These are phyloP conservation scores for Lichtheimia ramosa DNA, from an alignment of 371 early-diverging fungal genomes.

Conservation along the genomic window DNA sequence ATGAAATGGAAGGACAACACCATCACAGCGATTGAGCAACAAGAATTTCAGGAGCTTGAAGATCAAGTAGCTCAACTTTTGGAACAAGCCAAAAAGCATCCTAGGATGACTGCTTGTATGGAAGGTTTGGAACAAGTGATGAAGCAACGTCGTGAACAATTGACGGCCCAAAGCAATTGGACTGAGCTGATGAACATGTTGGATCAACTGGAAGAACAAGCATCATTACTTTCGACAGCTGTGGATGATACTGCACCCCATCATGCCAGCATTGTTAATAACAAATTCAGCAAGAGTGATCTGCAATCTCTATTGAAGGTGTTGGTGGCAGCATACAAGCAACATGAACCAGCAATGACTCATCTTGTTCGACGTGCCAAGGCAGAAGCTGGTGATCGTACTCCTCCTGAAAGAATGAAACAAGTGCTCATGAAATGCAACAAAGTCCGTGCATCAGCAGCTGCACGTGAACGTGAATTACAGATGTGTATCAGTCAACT, in stretches of 20 bases:
- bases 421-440: constrained; percentile 45
- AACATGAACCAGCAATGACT: constrained; percentile 37
- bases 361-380: constrained; percentile 32
- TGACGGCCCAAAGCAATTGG: constrained; percentile 27
- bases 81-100: constrained; percentile 18
- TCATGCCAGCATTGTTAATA: constrained; percentile 31
- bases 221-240: constrained; percentile 26
- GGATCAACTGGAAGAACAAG: constrained; percentile 35
- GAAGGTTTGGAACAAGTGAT: constrained; percentile 22
- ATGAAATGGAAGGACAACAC: constrained; percentile 29
- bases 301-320: constrained; percentile 47
- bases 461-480: constrained; percentile 37
- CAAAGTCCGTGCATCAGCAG: constrained; percentile 29
- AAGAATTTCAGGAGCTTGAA: constrained; percentile 28
- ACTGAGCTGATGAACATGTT: constrained; percentile 31
- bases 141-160: constrained; percentile 26
- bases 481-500: constrained; percentile 41
- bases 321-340: constrained; percentile 48
- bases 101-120: constrained; percentile 3
- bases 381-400: constrained; percentile 34
- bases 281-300: constrained; percentile 44
- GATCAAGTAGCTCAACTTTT: constrained; percentile 20
- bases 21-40: constrained; percentile 24
- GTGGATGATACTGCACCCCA: constrained; percentile 44
- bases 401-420: constrained; percentile 37